phyloP scores from a whole-genome alignment of 768 basidiomycete genomes.

The Galerina sulciceps region DNA sequence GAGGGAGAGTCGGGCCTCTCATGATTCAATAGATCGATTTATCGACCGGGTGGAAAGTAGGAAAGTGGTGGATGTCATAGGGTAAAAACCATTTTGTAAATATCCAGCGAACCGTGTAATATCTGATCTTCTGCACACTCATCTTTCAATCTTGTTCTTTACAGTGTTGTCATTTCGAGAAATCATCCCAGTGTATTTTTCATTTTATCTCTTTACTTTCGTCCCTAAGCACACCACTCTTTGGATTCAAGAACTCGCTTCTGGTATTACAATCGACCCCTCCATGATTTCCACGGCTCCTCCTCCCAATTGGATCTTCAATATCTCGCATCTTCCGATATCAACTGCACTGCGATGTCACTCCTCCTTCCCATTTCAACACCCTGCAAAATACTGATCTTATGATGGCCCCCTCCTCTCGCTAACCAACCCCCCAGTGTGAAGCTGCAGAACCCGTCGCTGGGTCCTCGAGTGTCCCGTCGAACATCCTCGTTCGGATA shows the following conservation, averaged over 20 bases:
- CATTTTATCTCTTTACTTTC: too few species aligned
- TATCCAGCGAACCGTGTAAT: too few species aligned
- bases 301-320: slow-evolving; percentile 39
- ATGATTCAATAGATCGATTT: not conserved
- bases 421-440: slow-evolving; percentile 45
- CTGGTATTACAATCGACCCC: slow-evolving; percentile 21
- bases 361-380: slow-evolving; percentile 50
- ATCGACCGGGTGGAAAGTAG: not conserved
- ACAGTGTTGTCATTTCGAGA: not conserved
- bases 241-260: too few species aligned
- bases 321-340: slow-evolving; percentile 32
- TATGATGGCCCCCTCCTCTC: slow-evolving; percentile 39
- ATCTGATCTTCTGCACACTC: not conserved
- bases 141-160: not conserved
- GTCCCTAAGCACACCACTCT: too few species aligned
- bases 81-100: too few species aligned
- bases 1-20: not conserved
- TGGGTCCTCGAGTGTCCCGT: slow-evolving; percentile 39
- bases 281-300: slow-evolving; percentile 45
- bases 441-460: slow-evolving; percentile 52
- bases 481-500: slow-evolving; percentile 46
- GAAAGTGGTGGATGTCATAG: not conserved
- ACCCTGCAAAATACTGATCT: slow-evolving; percentile 43
- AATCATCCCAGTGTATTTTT: too few species aligned
- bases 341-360: slow-evolving; percentile 44